Conservation (phyloP, 257 asterid species). For the Gentiana dahurica region DNA sequence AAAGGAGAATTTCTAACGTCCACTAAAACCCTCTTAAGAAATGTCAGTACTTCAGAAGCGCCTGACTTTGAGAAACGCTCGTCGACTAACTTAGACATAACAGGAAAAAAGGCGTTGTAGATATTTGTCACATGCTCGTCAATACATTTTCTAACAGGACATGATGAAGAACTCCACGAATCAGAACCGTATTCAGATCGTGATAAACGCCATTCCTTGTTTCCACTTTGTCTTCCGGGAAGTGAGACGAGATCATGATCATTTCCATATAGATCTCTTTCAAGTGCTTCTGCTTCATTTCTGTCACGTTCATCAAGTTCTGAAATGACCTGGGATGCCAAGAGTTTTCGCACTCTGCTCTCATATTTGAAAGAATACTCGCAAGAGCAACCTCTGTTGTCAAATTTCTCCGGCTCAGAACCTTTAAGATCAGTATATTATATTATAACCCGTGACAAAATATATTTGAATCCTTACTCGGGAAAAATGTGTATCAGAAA, state of each 20-base stretch:
- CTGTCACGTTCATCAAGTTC: constrained; percentile 65
- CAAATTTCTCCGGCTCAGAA: constrained; percentile 58
- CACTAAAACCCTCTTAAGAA: constrained; percentile 40
- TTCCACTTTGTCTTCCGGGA: constrained; percentile 94
- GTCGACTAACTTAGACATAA: constrained; percentile 43
- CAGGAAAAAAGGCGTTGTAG: constrained; percentile 52
- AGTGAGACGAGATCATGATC: constrained; percentile 57
- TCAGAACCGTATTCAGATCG: constrained; percentile 81
- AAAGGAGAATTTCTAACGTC: constrained; percentile 63
- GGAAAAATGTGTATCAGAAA: not conserved
- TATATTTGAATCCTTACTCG: constrained; percentile 7
- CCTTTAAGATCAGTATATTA: constrained; percentile 28
- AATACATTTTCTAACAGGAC: constrained; percentile 72
- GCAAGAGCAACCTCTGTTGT: constrained; percentile 58
- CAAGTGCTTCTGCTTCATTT: constrained; percentile 59
- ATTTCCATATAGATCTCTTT: constrained; percentile 41
- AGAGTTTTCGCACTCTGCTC: constrained; percentile 45
- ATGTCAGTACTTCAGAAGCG: constrained; percentile 42
- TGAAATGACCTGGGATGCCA: constrained; percentile 30
- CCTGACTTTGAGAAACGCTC: constrained; percentile 30
- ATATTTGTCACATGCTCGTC: constrained; percentile 82
- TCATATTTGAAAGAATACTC: constrained; percentile 36
- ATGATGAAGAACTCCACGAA: constrained; percentile 61
- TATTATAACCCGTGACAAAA: not conserved
- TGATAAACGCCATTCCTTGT: constrained; percentile 71